Base-by-base conservation (phyloP, 2,329 filamentous ascomycete species). In the Apiospora hydei region DNA sequence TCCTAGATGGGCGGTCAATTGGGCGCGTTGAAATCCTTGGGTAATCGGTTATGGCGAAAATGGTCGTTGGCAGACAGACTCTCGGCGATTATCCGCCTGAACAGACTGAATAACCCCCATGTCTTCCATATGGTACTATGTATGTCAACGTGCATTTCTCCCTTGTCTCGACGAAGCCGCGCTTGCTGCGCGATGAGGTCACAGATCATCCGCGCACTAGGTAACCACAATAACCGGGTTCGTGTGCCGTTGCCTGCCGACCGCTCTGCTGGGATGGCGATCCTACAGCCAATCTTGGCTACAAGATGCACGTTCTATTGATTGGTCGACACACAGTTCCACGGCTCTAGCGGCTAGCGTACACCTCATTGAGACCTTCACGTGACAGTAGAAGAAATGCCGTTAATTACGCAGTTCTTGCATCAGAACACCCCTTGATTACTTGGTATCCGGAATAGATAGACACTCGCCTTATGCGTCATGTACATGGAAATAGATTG, bases 111-210 rank as follows among this genome's bases (percentile, higher is more conserved):
- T 38, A 4, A 16, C 44, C 14, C n/a, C 24, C 49, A 13, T 34
- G 51, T 14, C 26, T 30, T 57, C 14, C 4, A 30, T 57, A 57
- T 30, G 2, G 26, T 30, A 30, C 26, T 30, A 30, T 30, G 26
- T 30, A 30, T 57, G 51, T 21, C 53, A 61, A 38, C 21, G 26
- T 61, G 53, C 53, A 34, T 47, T 47, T 34, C 14, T 30, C 18
- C 53, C 6, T 2, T 38, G 30, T 41, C 46, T 49, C 18, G 46
- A 49, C 18, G 46, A 21, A 18, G 53, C 57, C 10, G 57, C 57
- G 57, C 57, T 64, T 64, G 57, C 57, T 64, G 57, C 57, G 57
- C 57, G 34, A 64, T 64, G 57, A 64, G 57, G 57, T 64, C 57
- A 64, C 57, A 5, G 18, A n/a, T 64, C 34, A 41, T 21, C 34